Base-by-base conservation (phyloP, 2,329 filamentous ascomycete genomes). In the Beauveria pseudobassiana region DNA sequence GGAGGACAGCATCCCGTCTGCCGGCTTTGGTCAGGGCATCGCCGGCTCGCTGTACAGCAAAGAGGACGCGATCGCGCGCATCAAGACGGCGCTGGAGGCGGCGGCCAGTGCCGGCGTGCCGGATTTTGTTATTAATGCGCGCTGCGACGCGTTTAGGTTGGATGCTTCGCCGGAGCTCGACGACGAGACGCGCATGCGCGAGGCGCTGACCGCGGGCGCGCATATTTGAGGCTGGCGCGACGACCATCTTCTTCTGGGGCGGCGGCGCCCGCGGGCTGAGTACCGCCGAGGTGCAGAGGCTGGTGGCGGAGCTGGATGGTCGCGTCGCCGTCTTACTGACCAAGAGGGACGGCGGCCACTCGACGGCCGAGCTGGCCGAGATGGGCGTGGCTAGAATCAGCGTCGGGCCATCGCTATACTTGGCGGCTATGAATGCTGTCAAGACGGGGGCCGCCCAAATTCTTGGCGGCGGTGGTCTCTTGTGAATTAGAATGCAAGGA, bases 211-310 rank as follows among this genome's bases (percentile, higher is more conserved):
- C 74, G 85, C 0, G 85, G 83, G 0, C 80, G 77, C 62, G 79
- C 78, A n/a, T 87, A 82, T 67, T 72, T 87, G 3, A 75, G 0
- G 82, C 82, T 2, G 85, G 84, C 0, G 85, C 84, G 0, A 81
- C 77, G 14, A 85, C 80, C 0, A 77, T 84, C 0, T 87, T 86
- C 72, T 82, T 85, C 57, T 87, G 82, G 83, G 84, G 84, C 16
- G 82, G 84, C 16, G 82, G 74, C 2, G 66, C 73, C 42, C 69
- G 76, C 16, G 71, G 82, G 46, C 67, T 83, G 14, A 73, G 73
- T 14, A 74, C 69, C 14, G 75, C 73, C 0, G 82, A 84, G 69
- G 76, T 84, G 2, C 69, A 74, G 67, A 70, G 67, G 48, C 67
- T 85, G 64, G 80, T 79, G 2, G 69, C 72, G 58, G 80, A 76